Conservation (phyloP, 2,329 filamentous ascomycete species). For the Chalaropsis thielavioides region DNA sequence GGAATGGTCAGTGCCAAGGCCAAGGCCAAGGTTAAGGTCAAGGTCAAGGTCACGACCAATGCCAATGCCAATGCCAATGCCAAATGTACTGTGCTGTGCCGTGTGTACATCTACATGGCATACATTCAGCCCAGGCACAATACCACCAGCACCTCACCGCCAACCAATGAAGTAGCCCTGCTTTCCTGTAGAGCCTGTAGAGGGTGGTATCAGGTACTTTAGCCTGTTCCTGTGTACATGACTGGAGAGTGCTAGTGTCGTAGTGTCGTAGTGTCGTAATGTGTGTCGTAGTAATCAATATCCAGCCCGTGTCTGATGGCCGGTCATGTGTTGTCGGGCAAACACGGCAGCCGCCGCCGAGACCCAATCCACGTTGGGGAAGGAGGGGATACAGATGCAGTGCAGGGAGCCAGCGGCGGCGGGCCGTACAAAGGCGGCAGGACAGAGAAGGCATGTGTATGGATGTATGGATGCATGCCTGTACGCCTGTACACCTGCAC, state of each 20-base stretch:
- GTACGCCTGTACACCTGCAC: neutral
- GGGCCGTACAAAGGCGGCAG: neutral
- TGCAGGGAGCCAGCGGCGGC: neutral
- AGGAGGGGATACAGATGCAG: neutral
- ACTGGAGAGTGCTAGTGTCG: neutral
- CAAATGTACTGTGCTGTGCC: neutral
- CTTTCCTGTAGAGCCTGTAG: neutral
- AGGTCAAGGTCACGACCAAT: no score
- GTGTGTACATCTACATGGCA: neutral
- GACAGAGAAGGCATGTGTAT: neutral
- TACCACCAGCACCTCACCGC: neutral
- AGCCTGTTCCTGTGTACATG: neutral
- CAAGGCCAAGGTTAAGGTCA: no score
- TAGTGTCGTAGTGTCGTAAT: neutral
- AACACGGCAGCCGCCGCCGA: neutral
- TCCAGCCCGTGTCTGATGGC: neutral
- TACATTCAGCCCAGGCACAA: conserved; percentile 7
- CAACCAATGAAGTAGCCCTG: neutral
- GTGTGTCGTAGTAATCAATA: neutral
- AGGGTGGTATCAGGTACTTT: neutral
- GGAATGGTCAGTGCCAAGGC: no score
- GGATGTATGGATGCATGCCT: neutral
- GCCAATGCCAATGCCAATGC: no score
- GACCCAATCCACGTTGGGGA: no score
- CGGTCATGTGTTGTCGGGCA: neutral